These are phyloP conservation scores for Maudiozyma barnettii DNA, from an alignment of 805 yeast genomes.

Conservation along the genomic window DNA sequence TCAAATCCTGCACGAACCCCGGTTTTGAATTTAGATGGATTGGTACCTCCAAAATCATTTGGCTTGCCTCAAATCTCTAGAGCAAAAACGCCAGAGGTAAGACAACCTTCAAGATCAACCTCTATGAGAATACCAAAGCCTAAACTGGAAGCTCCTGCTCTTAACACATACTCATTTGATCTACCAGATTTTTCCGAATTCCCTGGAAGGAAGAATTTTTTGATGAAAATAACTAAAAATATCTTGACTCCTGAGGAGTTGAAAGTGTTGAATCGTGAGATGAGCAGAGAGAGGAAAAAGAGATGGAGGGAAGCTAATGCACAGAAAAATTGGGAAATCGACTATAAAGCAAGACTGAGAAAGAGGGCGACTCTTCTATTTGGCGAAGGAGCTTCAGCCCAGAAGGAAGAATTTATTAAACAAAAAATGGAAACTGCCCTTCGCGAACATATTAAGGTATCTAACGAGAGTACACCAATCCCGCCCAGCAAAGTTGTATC, in stretches of 20 bases:
- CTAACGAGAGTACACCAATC: slow-evolving; percentile 3
- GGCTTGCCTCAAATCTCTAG: no score
- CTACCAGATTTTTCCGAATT: slow-evolving; percentile 13
- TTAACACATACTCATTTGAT: slow-evolving; percentile 7
- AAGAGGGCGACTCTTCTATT: slow-evolving; percentile 60
- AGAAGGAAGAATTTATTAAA: slow-evolving; percentile 61
- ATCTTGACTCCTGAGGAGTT: slow-evolving; percentile 15
- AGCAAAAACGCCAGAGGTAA: no score
- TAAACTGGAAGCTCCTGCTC: background rate
- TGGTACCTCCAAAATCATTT: slow-evolving; percentile 19
- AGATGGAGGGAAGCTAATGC: slow-evolving; percentile 44
- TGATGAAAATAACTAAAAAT: slow-evolving; percentile 19
- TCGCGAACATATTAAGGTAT: slow-evolving; percentile 4
- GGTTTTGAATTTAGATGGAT: slow-evolving; percentile 24
- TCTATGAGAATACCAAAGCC: background rate
- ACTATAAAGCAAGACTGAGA: slow-evolving; percentile 65
- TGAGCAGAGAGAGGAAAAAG: slow-evolving; percentile 27
- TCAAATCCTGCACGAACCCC: slow-evolving; percentile 8
- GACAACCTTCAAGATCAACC: no score
- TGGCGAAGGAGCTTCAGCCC: slow-evolving; percentile 49
- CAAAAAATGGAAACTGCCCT: slow-evolving; percentile 41
- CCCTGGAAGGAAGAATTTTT: slow-evolving; percentile 15
- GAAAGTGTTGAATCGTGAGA: slow-evolving; percentile 16
- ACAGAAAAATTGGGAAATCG: slow-evolving; percentile 79
- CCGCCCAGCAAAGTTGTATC: background rate